These are phyloP conservation scores for Lentinula boryana DNA, from an alignment of 768 basidiomycete genomes.

Conservation along the genomic window DNA sequence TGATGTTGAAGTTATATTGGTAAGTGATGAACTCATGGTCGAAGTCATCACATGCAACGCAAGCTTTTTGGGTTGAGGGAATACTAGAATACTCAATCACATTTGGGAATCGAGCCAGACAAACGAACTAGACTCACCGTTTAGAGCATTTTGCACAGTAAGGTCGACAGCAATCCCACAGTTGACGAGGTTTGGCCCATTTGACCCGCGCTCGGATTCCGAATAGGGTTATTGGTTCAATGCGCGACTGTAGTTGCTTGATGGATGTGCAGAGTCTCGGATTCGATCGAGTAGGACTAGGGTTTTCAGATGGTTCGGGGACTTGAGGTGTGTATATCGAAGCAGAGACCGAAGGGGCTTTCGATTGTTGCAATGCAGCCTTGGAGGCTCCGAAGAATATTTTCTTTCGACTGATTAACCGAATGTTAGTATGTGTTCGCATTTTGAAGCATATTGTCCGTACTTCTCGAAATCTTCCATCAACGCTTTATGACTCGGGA, in stretches of 20 bases:
- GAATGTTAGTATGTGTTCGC: neutral
- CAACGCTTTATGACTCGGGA: slow-evolving; percentile 30
- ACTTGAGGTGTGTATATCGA: neutral
- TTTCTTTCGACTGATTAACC: neutral
- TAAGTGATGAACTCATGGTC: slow-evolving; percentile 43
- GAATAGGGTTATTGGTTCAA: neutral
- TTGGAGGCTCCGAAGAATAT: neutral
- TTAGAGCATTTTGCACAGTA: slow-evolving; percentile 48
- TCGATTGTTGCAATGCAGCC: neutral
- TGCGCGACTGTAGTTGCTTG: neutral
- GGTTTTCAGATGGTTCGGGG: neutral
- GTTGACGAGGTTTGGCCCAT: neutral
- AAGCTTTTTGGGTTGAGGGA: slow-evolving; percentile 33
- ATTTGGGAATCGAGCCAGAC: neutral
- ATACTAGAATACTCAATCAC: slow-evolving; percentile 29
- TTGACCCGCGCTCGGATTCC: neutral
- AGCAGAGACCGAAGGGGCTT: neutral
- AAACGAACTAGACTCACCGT: slow-evolving; percentile 29
- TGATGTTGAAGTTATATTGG: slow-evolving; percentile 43
- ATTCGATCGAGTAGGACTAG: neutral
- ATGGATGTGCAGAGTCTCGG: neutral
- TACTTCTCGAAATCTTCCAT: slow-evolving; percentile 34
- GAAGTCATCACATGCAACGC: slow-evolving; percentile 47
- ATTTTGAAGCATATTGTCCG: slow-evolving; percentile 8
- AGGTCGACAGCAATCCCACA: slow-evolving; percentile 41